These are phyloP conservation scores for Chrysoporthe austroafricana DNA, from an alignment of 2,329 filamentous ascomycete genomes.

Conservation along the genomic window DNA sequence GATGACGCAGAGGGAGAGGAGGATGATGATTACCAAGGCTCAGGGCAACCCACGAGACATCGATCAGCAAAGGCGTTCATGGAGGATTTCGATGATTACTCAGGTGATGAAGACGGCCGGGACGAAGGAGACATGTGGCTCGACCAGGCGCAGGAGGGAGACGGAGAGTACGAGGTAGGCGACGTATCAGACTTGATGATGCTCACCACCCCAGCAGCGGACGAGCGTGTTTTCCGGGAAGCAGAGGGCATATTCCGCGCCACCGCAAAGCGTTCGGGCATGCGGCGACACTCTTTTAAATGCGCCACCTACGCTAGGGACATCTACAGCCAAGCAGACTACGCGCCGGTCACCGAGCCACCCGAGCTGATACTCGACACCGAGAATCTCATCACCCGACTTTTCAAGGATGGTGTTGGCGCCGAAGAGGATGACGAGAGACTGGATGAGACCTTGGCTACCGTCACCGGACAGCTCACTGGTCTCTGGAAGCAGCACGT, in stretches of 20 bases:
- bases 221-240: conserved; percentile 56
- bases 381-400: conserved; percentile 68
- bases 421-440: conserved; percentile 58
- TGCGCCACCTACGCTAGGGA: conserved; percentile 75
- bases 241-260: conserved; percentile 60
- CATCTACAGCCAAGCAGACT: conserved; percentile 61
- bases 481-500: conserved; percentile 60
- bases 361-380: conserved; percentile 75
- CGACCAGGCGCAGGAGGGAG: conserved; percentile 48
- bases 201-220: conserved; percentile 59
- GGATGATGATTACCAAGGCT: conserved; percentile 42
- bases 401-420: conserved; percentile 67
- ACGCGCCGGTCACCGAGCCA: conserved; percentile 68
- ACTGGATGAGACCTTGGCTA: conserved; percentile 60
- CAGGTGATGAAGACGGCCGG: conserved; percentile 22
- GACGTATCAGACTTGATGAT: conserved; percentile 58
- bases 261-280: conserved; percentile 50
- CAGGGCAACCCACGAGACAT: conserved; percentile 26
- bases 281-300: conserved; percentile 57
- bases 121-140: conserved; percentile 54
- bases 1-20: conserved; percentile 44
- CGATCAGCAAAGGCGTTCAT: conserved; percentile 38
- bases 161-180: conserved; percentile 44
- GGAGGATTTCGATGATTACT: conserved; percentile 34
- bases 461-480: conserved; percentile 55